Evolutionary conservation across 148 eudicot genomes (phyloP), one percentile per base, ranked within the genome.

Genomic region (Silene uniflora): DNA sequence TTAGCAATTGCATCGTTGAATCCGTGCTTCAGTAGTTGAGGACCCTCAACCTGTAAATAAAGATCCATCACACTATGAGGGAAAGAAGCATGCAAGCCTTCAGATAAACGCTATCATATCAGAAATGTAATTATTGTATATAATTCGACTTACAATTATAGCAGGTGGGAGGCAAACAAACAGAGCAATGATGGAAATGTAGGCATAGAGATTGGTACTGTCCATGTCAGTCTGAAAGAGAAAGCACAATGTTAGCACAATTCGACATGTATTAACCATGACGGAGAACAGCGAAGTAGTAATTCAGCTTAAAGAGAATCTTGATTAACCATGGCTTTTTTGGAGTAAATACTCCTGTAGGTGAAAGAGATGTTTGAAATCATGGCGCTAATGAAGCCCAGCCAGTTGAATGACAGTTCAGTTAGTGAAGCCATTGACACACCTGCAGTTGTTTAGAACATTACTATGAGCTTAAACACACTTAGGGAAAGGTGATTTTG

Each of bases 291-390:
- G 35, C 39, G 25, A 21, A 17, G 56, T 52, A 66, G n/a, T 32
- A 7, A 65, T 61, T 10, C 29, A 56, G 62, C 27, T 49, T 23
- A 49, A 81, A 27, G 49, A 71, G 67, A 71, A 73, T 72, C 62
- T 77, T 12, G 17, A 52, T 52, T 78, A 73, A 95, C 99, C 99
- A 95, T 92, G 83, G 99, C 99, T 78, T 95, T 95, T 90, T 95
- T 95, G 1, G 99, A 95, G 84, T 90, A 95, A 72, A 95, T 88
- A 80, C 99, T 95, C 86, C 99, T 81, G 91, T 95, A 95, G 56
- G 99, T 95, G 93, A 95, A 95, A 77, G 99, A 95, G 80, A 95
- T 91, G 73, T 95, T 95, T 72, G 99, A 95, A 79, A 95, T 92
- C 99, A 95, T 95, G 55, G 99, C 99, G 69, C 96, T 92, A 78